Percentiles rank a stretch among this genome's conserved stretches.
These are phyloP conservation scores for Bruguiera gymnorhiza DNA, from an alignment of 345 rosid genomes.

Conservation along the genomic window DNA sequence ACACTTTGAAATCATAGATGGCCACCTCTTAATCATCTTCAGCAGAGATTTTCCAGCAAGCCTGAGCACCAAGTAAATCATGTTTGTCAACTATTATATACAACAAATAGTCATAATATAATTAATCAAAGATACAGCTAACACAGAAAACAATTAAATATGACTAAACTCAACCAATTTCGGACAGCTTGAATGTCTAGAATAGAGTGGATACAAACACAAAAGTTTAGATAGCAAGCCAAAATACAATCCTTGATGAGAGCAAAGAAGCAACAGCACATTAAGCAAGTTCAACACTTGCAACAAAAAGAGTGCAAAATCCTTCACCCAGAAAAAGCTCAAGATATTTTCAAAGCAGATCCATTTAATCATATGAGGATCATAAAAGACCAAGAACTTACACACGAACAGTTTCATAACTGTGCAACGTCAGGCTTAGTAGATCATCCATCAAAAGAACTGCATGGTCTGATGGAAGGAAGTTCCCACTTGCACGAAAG, in stretches of 20 bases:
- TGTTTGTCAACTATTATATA: constrained; percentile 11
- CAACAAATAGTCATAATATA: neutral
- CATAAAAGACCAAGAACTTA: constrained; percentile 44
- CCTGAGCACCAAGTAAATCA: constrained; percentile 46
- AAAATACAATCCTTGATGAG: neutral
- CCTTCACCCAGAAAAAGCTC: neutral
- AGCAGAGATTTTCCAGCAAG: constrained; percentile 90
- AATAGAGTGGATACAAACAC: neutral
- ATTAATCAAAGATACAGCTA: neutral
- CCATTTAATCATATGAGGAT: constrained; percentile 7
- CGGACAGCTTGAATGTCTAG: neutral
- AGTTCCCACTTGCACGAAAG: constrained; percentile 69
- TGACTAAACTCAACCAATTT: neutral
- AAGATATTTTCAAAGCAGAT: neutral
- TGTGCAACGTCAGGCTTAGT: constrained; percentile 76
- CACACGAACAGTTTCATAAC: constrained; percentile 92
- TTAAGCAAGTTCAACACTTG: neutral
- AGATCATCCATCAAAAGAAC: constrained; percentile 78
- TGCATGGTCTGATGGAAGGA: constrained; percentile 71
- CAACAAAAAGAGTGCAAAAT: neutral
- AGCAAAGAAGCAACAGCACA: too few species aligned
- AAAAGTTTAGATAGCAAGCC: neutral
- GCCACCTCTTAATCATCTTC: constrained; percentile 96
- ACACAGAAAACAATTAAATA: neutral
- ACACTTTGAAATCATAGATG: constrained; percentile 80